A percentile compares a stretch with the other conserved stretches of the same genome.
These are phyloP conservation scores for Parmelia sp. DNA, from an alignment of 495 filamentous ascomycete genomes.

Conservation along the genomic window DNA sequence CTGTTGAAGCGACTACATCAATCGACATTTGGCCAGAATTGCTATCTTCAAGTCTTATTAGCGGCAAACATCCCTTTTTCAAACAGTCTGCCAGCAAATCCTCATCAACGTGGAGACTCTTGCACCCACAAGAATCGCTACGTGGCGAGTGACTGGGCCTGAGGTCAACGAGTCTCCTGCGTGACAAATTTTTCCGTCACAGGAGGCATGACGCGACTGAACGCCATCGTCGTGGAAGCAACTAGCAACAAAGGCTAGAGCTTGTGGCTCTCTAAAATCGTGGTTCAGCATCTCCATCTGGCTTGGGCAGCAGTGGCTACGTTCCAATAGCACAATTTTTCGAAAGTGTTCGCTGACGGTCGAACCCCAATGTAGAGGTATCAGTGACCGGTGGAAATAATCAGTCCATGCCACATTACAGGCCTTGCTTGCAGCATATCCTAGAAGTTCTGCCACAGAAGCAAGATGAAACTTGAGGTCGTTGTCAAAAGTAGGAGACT, in stretches of 20 bases:
- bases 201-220: slow-evolving; percentile 11
- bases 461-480: slow-evolving; percentile 20
- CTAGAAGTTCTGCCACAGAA: slow-evolving; percentile 14
- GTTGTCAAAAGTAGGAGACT: slow-evolving; percentile 9
- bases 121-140: slow-evolving; percentile 13
- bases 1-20: slow-evolving; percentile 17
- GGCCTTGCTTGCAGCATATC: slow-evolving; percentile 14
- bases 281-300: slow-evolving; percentile 15
- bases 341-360: background rate
- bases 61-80: slow-evolving; percentile 12
- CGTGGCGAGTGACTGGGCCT: background rate
- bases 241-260: slow-evolving; percentile 16
- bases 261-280: slow-evolving; percentile 11
- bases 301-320: slow-evolving; percentile 17
- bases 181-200: slow-evolving; percentile 7
- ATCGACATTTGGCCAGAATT: slow-evolving; percentile 8
- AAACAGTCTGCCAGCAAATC: slow-evolving; percentile 14
- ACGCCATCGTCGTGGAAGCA: slow-evolving; percentile 15
- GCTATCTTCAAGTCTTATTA: slow-evolving; percentile 6
- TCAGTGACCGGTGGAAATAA: background rate
- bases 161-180: slow-evolving; percentile 3
- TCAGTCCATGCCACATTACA: slow-evolving; percentile 17
- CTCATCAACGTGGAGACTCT: slow-evolving; percentile 14
- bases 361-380: background rate
- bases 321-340: slow-evolving; percentile 7